Conservation (phyloP, 1,284 basidiomycete genomes). For the Melampsora allii-populina region DNA sequence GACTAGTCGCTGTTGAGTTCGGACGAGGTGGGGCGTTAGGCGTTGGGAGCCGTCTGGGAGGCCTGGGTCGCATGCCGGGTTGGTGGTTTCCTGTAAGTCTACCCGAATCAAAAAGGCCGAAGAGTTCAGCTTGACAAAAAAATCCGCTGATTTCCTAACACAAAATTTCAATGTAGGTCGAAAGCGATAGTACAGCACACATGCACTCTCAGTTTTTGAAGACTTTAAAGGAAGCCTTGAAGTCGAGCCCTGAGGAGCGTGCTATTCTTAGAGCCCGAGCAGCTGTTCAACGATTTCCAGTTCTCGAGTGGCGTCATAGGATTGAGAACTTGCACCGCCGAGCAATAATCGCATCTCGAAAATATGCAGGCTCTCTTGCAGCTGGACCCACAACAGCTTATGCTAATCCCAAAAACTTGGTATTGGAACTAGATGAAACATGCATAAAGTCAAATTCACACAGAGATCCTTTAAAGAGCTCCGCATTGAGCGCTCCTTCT, state of each 20-base stretch:
- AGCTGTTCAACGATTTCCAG: constrained; percentile 88
- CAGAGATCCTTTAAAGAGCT: no score
- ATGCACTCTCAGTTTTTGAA: constrained; percentile 89
- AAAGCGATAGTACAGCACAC: constrained; percentile 81
- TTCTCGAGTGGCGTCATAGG: constrained; percentile 90
- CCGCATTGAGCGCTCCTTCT: no score
- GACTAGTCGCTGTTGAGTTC: constrained; percentile 89
- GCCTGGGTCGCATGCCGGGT: constrained; percentile 91
- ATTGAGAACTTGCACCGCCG: constrained; percentile 89
- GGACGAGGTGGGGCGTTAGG: constrained; percentile 89
- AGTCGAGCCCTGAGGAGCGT: constrained; percentile 81
- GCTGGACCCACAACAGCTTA: no score
- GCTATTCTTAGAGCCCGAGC: constrained; percentile 85
- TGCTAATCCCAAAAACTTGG: no score
- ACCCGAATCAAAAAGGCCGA: constrained; percentile 55
- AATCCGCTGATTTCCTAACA: constrained; percentile 52
- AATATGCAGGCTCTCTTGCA: constrained; percentile 61
- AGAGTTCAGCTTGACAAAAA: no score
- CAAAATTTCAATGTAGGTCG: constrained; percentile 62
- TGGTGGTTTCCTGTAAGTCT: constrained; percentile 59
- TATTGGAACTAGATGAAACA: no score
- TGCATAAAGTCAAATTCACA: no score
- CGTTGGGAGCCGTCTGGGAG: constrained; percentile 85
- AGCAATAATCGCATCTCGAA: constrained; percentile 69
- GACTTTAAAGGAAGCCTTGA: constrained; percentile 86